Evolutionary conservation across 495 filamentous ascomycete genomes (phyloP), one percentile per base, ranked within the genome.

Genomic region (Neurospora sp.): DNA sequence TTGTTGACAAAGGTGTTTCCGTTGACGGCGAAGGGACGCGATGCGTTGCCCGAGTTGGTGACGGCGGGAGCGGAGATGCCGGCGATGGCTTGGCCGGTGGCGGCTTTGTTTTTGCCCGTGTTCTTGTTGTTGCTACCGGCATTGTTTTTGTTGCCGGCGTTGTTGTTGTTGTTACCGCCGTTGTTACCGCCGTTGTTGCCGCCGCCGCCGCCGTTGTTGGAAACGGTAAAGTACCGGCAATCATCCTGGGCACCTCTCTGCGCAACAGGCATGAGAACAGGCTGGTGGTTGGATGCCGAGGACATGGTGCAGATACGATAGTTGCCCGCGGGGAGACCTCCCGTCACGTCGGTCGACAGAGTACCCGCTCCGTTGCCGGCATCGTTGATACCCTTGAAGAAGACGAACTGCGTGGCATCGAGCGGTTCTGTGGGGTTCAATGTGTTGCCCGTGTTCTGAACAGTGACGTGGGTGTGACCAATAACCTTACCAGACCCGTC

Each of bases 301-400:
- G 86, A 85, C 87, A 93, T 89, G 73, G 91, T 91, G 84, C 91
- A 93, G 40, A 92, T 86, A 75, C 91, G 88, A 81, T 91, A 93
- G 82, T 86, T 86, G 5, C 91, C 91, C 48, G 83, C 83, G 4
- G 89, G 87, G 35, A 93, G 87, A 72, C 91, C 91, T n/a, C 84
- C 87, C 17, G 82, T 79, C 16, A 93, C 89, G 10, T 76, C 74
- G 68, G 89, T 86, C 6, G 76, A 73, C 27, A 93, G 82, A 4
- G 82, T 77, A 40, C 90, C 91, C 2, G 89, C 75, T 41, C 90
- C 90, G 76, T 93, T 84, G 68, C 90, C 91, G 70, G 79, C 84
- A 76, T 92, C 90, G 78, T 93, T 92, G 83, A 93, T 89, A 74
- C 91, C 91, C 83, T 92, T 91, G 86, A 93, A 93, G 83, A 92